Percentiles rank a stretch among this genome's conserved stretches.
Evolutionary conservation across 116 monocot species (phyloP).

Genomic region (Posidonia oceanica): DNA sequence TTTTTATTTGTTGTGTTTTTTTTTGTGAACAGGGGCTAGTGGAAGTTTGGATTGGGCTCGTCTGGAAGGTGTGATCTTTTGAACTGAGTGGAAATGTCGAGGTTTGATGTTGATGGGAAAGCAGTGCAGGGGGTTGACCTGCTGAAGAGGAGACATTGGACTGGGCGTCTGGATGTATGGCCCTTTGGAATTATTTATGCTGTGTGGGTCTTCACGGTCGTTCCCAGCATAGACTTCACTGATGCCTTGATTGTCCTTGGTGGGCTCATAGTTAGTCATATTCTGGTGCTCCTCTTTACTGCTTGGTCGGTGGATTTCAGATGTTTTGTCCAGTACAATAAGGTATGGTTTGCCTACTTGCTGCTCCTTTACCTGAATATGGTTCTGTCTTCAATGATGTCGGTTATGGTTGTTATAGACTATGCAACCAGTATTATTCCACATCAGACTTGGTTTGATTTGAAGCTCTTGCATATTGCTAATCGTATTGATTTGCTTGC

Average conservation of each 20-base stretch:
- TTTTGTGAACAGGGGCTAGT: not conserved
- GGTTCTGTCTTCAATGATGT: too few relatives aligned
- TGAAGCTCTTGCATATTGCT: not conserved
- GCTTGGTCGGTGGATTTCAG: conserved; percentile 93
- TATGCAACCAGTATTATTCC: too few relatives aligned
- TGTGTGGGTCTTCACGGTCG: conserved; percentile 45
- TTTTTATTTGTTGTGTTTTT: not conserved
- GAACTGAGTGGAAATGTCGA: conserved; percentile 28
- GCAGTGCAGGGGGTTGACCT: conserved; percentile 67
- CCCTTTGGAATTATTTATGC: conserved; percentile 66
- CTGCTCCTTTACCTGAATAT: not conserved
- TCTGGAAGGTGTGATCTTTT: not conserved
- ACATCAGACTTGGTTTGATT: not conserved
- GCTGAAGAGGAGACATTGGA: conserved; percentile 45
- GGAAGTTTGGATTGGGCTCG: not conserved
- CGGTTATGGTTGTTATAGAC: too few relatives aligned
- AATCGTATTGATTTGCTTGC: not conserved
- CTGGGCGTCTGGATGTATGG: conserved; percentile 75
- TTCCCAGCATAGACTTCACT: conserved; percentile 65
- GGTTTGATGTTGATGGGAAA: conserved; percentile 64
- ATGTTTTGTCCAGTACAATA: conserved; percentile 71
- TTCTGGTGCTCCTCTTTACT: conserved; percentile 78
- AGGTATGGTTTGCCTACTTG: conserved; percentile 26
- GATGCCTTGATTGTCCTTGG: conserved; percentile 81
- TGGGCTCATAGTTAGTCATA: conserved; percentile 42